phyloP scores from a whole-genome alignment of 495 filamentous ascomycete genomes.

The Aspergillus coremiiformis region DNA sequence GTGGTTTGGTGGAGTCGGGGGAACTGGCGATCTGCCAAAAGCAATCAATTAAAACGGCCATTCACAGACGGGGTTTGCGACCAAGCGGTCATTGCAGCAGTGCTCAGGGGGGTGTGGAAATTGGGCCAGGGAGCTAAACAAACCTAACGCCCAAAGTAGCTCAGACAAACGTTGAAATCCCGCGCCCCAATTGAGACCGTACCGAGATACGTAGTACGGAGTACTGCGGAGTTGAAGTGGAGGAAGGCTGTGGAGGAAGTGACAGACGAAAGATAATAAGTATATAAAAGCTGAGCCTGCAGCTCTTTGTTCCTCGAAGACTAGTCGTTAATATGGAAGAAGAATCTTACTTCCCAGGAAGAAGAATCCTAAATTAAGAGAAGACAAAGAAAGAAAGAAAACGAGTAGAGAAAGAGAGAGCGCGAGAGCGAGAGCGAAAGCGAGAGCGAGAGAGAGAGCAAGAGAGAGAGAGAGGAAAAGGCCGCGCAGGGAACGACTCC shows the following conservation, averaged over 20 bases:
- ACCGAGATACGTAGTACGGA: background rate
- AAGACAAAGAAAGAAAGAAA: background rate
- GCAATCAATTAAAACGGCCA: constrained; percentile 21
- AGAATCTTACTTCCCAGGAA: background rate
- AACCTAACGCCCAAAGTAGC: constrained; percentile 5
- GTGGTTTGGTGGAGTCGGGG: constrained; percentile 21
- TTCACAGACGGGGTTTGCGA: constrained; percentile 12
- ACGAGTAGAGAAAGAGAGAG: background rate
- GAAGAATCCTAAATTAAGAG: background rate
- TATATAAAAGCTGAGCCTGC: constrained; percentile 11
- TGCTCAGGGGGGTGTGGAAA: constrained; percentile 12
- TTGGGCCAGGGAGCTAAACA: constrained; percentile 11
- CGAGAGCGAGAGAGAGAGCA: constrained; percentile 5
- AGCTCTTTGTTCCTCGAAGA: constrained; percentile 2
- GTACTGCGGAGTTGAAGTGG: background rate
- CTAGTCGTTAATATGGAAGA: background rate
- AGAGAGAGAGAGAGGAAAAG: constrained; percentile 10
- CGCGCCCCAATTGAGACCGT: background rate
- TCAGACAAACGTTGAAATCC: background rate
- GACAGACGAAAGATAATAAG: background rate
- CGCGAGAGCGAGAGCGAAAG: constrained; percentile 3
- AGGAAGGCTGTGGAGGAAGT: background rate
- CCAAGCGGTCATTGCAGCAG: constrained; percentile 10
- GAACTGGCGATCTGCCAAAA: constrained; percentile 24
- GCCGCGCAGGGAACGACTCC: constrained; percentile 5